phyloP scores from a whole-genome alignment of 2,329 filamentous ascomycete species.

The Botrytis paeoniae region DNA sequence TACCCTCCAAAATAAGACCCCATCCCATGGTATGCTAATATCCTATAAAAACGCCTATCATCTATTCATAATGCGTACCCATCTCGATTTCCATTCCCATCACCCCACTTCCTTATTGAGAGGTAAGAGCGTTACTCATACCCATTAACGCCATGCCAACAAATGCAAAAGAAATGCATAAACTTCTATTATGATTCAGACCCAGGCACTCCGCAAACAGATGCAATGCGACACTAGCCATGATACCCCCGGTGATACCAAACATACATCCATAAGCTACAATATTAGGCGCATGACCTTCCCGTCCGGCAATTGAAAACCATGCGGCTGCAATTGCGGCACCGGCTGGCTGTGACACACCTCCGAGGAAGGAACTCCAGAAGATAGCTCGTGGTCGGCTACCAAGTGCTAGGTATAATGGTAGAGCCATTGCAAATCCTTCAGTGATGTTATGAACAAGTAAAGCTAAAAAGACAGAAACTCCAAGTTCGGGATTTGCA shows the following conservation, averaged over 20 bases:
- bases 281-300: constrained; percentile 50
- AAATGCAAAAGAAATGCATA: constrained; percentile 80
- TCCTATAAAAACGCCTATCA: constrained; percentile 14
- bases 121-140: constrained; percentile 79
- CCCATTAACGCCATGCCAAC: constrained; percentile 85
- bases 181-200: constrained; percentile 72
- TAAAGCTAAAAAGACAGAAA: constrained; percentile 90
- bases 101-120: constrained; percentile 33
- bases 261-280: constrained; percentile 79
- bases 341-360: constrained; percentile 81
- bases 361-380: constrained; percentile 80
- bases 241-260: constrained; percentile 85
- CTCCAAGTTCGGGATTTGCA: constrained; percentile 81
- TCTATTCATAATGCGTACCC: constrained; percentile 15
- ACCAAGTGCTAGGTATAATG: constrained; percentile 84
- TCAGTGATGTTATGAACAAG: constrained; percentile 99
- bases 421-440: constrained; percentile 90
- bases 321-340: constrained; percentile 80
- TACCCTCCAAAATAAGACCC: background rate
- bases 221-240: constrained; percentile 89
- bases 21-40: background rate
- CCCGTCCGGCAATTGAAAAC: constrained; percentile 68
- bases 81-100: background rate
- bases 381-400: constrained; percentile 78
- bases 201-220: constrained; percentile 83